These are phyloP conservation scores for Zymoseptoria pseudotritici DNA, from an alignment of 2,329 filamentous ascomycete genomes.

Conservation along the genomic window DNA sequence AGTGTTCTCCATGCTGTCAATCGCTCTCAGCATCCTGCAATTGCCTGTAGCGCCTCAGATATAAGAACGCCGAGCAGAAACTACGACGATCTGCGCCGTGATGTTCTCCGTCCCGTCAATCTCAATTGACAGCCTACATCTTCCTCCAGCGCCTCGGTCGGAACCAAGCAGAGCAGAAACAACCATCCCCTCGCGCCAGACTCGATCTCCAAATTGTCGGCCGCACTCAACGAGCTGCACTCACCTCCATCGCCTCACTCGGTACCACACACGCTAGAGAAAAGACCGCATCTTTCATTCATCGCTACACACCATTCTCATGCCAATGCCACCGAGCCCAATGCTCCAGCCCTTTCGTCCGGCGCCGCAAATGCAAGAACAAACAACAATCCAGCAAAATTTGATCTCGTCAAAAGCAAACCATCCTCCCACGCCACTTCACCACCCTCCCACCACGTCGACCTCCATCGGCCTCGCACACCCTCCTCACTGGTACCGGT, in stretches of 20 bases:
- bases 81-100: too few relatives aligned
- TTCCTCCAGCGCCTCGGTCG: background rate
- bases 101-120: background rate
- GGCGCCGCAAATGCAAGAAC: background rate
- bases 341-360: background rate
- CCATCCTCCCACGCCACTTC: background rate
- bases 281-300: background rate
- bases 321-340: background rate
- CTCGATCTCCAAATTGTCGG: background rate
- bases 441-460: background rate
- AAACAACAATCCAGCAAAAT: background rate
- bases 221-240: background rate
- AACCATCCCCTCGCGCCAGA: background rate
- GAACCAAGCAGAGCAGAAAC: background rate
- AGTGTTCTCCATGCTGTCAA: too few relatives aligned
- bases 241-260: background rate
- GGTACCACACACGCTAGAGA: background rate
- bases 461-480: background rate
- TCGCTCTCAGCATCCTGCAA: too few relatives aligned
- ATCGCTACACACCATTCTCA: background rate
- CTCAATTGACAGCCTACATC: background rate
- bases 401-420: background rate
- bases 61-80: too few relatives aligned
- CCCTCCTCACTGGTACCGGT: slow-evolving; percentile 19
- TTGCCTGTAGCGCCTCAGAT: too few relatives aligned